phyloP scores from a whole-genome alignment of 1,284 basidiomycete genomes.

The Trametes versicolor region DNA sequence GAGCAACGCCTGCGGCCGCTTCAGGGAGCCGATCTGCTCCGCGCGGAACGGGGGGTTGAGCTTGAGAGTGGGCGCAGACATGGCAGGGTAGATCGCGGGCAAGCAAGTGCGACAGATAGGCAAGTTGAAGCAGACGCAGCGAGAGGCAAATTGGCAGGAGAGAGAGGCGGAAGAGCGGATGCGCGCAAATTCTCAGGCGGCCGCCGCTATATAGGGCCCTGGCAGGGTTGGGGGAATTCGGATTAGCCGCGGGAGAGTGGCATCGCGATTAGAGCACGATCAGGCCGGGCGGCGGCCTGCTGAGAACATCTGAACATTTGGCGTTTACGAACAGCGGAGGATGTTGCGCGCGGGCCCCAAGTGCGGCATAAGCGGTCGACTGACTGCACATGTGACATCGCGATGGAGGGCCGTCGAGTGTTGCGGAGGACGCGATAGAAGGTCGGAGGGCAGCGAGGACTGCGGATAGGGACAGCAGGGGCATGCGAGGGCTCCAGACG shows the following conservation, averaged over 20 bases:
- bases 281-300: conserved; percentile 27
- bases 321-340: conserved; percentile 8
- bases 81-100: conserved; percentile 10
- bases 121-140: neutral
- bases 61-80: conserved; percentile 36
- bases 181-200: conserved; percentile 27
- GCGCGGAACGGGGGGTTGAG: conserved; percentile 52
- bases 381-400: conserved; percentile 24
- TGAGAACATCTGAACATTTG: conserved; percentile 19
- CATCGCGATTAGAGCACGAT: conserved; percentile 28
- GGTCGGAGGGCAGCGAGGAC: neutral
- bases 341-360: neutral
- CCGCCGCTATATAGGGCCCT: conserved; percentile 24
- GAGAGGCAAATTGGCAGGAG: neutral
- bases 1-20: conserved; percentile 54
- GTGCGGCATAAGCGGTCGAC: conserved; percentile 9
- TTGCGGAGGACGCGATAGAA: neutral
- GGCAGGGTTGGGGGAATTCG: conserved; percentile 14
- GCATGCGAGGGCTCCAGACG: neutral
- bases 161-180: conserved; percentile 12
- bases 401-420: neutral
- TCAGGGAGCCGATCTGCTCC: conserved; percentile 57
- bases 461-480: conserved; percentile 12
- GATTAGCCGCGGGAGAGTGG: conserved; percentile 26
- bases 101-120: neutral